Evolutionary conservation across 352 stramenopile species (phyloP).

Genomic region (Phytophthora parvispora): DNA sequence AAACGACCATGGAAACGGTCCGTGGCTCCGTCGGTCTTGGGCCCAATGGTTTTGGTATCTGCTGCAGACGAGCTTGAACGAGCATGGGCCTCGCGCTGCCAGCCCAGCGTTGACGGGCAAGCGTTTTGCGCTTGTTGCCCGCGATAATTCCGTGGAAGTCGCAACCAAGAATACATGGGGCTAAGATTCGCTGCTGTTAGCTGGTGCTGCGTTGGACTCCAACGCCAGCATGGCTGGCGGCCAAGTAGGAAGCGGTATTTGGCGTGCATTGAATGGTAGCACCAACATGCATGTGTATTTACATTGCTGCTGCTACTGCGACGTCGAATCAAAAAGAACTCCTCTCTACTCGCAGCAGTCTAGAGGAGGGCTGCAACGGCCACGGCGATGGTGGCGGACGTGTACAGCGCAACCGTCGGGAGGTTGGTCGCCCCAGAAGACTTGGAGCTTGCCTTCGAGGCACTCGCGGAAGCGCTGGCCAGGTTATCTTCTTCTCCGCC

Average conservation of each 20-base stretch:
- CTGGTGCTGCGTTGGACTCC: not conserved
- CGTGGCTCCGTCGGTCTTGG: not conserved
- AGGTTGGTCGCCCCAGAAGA: constrained; percentile 12
- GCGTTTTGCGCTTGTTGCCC: constrained; percentile 4
- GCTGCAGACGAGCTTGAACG: not conserved
- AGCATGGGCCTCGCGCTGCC: not conserved
- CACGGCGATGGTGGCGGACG: constrained; percentile 16
- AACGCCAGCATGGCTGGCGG: no score
- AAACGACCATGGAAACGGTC: constrained; percentile 4
- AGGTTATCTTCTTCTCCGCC: not conserved
- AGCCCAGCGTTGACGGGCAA: no score
- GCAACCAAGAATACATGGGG: not conserved
- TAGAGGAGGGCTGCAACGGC: constrained; percentile 28
- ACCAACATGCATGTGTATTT: constrained; percentile 25
- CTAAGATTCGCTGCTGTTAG: constrained; percentile 1
- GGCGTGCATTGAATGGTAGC: not conserved
- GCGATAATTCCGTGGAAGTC: constrained; percentile 3
- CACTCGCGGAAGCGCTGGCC: constrained; percentile 1
- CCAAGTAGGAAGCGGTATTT: not conserved
- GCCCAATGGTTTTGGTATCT: not conserved
- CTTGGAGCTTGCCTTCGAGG: constrained; percentile 13
- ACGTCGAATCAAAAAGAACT: constrained; percentile 5
- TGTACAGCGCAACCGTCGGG: constrained; percentile 20
- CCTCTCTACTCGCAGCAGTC: not conserved
- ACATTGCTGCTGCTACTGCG: not conserved